Evolutionary conservation across 148 eudicot species (phyloP), one percentile per base, ranked within the genome.

Genomic region (Dianthus caryophyllus): DNA sequence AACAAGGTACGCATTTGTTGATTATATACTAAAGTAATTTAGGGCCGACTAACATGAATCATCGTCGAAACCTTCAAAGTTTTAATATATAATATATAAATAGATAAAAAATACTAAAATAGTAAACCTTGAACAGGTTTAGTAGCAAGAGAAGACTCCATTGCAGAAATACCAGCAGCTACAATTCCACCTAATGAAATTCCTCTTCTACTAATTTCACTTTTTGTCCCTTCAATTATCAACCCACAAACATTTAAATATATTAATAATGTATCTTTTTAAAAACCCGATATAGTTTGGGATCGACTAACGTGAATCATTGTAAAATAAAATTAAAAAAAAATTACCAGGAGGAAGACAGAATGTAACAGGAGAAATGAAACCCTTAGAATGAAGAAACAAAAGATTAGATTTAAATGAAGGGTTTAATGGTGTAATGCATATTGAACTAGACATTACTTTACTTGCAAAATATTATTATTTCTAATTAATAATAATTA

Each of bases 151-250:
- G 97, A 74, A 67, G 94, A 81, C 12, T 76, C 78, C 71, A 83
- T 73, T 21, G 80, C 83, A 21, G 97, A 79, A 78, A 85, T 75
- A 57, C 96, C 96, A 58, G 91, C 81, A 55, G 89, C 96, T 15
- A 88, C 82, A 77, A 87, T 79, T 61, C 96, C 96, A 61, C 71
- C 84, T 54, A 87, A 63, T 61, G 85, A 82, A 52, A 95, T 77
- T 67, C 81, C 81, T 72, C 99, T 84, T 71, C 99, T 81, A 66
- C 79, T 83, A 62, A 95, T 77, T 71, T 79, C 74, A 70, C 84
- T 81, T 63, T 70, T 88, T 78, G 73, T 83, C 61, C 87, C 92
- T 85, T 66, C 76, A 61, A n/a, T 21, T 29, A 43, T 61, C 2
- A 18, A n/a, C 26, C 50, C 52, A 43, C 21, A 38, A 21, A 26